Percentiles rank a stretch among this genome's conserved stretches.
phyloP scores from a whole-genome alignment of 2,329 filamentous ascomycete species.

The Phoma sp. region DNA sequence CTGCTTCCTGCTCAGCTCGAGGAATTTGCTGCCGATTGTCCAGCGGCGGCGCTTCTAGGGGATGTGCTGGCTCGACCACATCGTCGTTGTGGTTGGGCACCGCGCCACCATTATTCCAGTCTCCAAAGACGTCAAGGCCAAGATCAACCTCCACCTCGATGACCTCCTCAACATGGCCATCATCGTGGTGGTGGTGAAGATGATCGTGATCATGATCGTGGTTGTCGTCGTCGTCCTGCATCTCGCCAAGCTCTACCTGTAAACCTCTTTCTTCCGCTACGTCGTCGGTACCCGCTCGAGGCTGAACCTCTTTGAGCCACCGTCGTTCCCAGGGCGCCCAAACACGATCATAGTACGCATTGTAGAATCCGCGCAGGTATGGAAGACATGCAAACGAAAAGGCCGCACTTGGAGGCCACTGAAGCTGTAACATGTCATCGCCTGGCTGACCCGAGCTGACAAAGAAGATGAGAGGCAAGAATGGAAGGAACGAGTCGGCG shows the following conservation, averaged over 20 bases:
- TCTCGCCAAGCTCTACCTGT: constrained; percentile 15
- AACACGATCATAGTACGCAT: constrained; percentile 64
- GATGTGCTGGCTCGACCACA: constrained; percentile 25
- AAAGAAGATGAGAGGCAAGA: constrained; percentile 67
- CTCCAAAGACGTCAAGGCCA: constrained; percentile 50
- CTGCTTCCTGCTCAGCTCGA: constrained; percentile 23
- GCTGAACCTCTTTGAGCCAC: constrained; percentile 69
- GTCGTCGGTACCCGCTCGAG: constrained; percentile 52
- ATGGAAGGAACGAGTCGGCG: constrained; percentile 67
- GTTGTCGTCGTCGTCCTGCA: constrained; percentile 16
- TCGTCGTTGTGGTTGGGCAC: constrained; percentile 36
- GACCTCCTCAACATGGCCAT: constrained; percentile 54
- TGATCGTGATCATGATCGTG: constrained; percentile 29
- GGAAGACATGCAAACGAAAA: constrained; percentile 71
- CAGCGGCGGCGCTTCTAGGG: constrained; percentile 42
- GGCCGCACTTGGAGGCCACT: constrained; percentile 70
- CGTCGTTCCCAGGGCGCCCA: constrained; percentile 64
- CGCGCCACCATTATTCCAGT: constrained; percentile 51
- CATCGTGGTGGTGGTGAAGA: constrained; percentile 19
- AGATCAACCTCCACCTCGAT: constrained; percentile 51
- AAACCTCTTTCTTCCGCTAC: constrained; percentile 23
- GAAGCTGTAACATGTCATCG: constrained; percentile 56
- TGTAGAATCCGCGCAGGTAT: constrained; percentile 69
- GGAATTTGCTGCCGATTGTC: constrained; percentile 30
- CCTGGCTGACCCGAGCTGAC: constrained; percentile 57